A percentile compares a stretch with the other conserved stretches of the same genome.
Evolutionary conservation across 768 basidiomycete species (phyloP).

Genomic region (Psilocybe tampanensis): DNA sequence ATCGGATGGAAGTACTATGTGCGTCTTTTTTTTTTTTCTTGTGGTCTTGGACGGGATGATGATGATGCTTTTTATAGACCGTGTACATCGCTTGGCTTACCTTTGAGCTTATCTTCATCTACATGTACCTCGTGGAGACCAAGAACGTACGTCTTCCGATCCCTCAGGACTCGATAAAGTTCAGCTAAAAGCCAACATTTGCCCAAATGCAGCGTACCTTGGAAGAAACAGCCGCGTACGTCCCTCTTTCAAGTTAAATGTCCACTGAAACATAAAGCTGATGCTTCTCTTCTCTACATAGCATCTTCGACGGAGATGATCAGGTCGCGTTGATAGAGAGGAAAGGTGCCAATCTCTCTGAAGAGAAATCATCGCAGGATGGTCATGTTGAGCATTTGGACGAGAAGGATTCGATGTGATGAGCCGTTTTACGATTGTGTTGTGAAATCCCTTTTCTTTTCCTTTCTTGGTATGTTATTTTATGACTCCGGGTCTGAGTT

Average conservation of each 20-base stretch:
- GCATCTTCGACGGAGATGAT: constrained; percentile 61
- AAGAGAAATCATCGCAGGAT: constrained; percentile 12
- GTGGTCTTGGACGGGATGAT: background rate
- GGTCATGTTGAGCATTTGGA: constrained; percentile 2
- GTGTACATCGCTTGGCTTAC: constrained; percentile 60
- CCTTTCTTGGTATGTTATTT: too few species aligned
- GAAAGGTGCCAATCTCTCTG: constrained; percentile 5
- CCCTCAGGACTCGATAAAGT: background rate
- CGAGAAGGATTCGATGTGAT: background rate
- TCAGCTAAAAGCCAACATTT: background rate
- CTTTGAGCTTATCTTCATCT: constrained; percentile 52
- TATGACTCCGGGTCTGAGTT: too few species aligned
- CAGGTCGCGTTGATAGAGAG: constrained; percentile 29
- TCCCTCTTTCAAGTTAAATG: background rate
- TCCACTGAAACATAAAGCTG: too few species aligned
- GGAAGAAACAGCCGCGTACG: constrained; percentile 60
- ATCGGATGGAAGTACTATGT: constrained; percentile 71
- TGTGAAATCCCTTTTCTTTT: too few species aligned
- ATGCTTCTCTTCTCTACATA: constrained; percentile 7
- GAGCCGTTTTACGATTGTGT: too few species aligned
- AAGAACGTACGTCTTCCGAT: constrained; percentile 38
- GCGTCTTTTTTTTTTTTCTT: background rate
- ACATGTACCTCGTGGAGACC: constrained; percentile 57
- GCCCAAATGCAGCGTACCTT: constrained; percentile 45
- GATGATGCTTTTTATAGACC: constrained; percentile 15